Evolutionary conservation across 805 yeast species (phyloP).

Genomic region (Candida adriatica): DNA sequence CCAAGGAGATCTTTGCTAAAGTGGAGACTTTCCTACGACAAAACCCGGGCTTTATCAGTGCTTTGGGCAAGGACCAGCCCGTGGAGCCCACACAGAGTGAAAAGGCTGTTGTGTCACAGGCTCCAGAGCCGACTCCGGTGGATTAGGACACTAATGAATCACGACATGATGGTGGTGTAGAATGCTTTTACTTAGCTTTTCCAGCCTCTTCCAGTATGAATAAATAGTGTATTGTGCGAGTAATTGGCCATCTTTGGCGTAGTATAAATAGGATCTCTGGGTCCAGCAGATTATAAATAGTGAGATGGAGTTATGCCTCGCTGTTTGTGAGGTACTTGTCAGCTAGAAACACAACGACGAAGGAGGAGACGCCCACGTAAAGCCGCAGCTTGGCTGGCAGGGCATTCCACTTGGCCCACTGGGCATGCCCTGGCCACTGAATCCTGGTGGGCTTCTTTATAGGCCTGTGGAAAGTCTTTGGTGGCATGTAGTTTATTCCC

Average conservation of each 20-base stretch:
- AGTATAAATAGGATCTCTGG: too few relatives aligned
- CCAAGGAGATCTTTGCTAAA: conserved; percentile 34
- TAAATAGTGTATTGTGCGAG: too few relatives aligned
- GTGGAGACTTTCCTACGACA: conserved; percentile 25
- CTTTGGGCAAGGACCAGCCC: conserved; percentile 10
- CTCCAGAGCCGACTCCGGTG: too few relatives aligned
- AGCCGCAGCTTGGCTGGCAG: conserved; percentile 21
- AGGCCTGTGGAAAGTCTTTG: conserved; percentile 17
- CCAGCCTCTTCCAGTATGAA: too few relatives aligned
- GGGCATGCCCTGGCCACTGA: conserved; percentile 1
- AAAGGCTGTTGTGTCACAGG: conserved; percentile 14
- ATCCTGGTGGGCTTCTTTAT: not conserved
- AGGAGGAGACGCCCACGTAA: conserved; percentile 24
- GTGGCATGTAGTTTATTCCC: too few relatives aligned
- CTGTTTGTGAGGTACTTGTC: conserved; percentile 17
- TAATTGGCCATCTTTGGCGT: too few relatives aligned
- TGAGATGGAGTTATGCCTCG: too few relatives aligned
- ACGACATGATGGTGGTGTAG: too few relatives aligned
- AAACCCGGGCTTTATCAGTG: conserved; percentile 18
- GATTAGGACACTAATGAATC: too few relatives aligned
- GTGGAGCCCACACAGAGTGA: conserved; percentile 7
- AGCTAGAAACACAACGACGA: conserved; percentile 21
- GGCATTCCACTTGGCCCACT: conserved; percentile 16
- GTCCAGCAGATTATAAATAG: too few relatives aligned
- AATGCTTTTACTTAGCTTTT: too few relatives aligned